Conservation (phyloP, 495 filamentous ascomycete genomes). For the Aspergillus coremiiformis region DNA sequence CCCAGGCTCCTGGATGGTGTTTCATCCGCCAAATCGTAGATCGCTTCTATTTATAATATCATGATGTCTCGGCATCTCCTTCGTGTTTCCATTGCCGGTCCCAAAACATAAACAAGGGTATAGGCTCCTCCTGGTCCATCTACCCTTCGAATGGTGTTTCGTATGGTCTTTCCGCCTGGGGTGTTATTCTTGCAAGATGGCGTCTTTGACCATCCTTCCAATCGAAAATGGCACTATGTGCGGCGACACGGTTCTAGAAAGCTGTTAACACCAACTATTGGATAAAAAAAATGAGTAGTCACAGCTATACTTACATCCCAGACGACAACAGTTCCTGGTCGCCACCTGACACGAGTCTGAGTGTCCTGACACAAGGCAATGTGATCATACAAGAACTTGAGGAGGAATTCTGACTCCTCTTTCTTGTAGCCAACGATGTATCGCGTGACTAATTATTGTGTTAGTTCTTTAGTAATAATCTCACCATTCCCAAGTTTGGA, state of each 20-base stretch:
- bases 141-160: constrained; percentile 52
- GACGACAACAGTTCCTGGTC: constrained; percentile 49
- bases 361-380: constrained; percentile 52
- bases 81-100: background rate
- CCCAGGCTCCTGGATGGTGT: background rate
- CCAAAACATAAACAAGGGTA: no score
- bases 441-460: constrained; percentile 41
- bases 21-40: background rate
- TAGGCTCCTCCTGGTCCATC: background rate
- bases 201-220: constrained; percentile 74
- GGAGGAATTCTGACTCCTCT: constrained; percentile 57
- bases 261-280: constrained; percentile 5
- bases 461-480: background rate
- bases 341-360: constrained; percentile 53
- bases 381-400: constrained; percentile 61
- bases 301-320: constrained; percentile 46
- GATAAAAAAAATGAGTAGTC: background rate
- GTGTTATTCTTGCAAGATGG: constrained; percentile 77
- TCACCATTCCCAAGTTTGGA: constrained; percentile 8
- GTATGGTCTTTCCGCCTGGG: constrained; percentile 69
- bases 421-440: constrained; percentile 59
- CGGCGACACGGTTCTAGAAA: constrained; percentile 59
- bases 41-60: background rate
- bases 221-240: constrained; percentile 71
- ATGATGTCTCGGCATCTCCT: background rate